A percentile compares a stretch with the other conserved stretches of the same genome.
These are phyloP conservation scores for Clarkia xantiana DNA, from an alignment of 345 rosid species.

Conservation along the genomic window DNA sequence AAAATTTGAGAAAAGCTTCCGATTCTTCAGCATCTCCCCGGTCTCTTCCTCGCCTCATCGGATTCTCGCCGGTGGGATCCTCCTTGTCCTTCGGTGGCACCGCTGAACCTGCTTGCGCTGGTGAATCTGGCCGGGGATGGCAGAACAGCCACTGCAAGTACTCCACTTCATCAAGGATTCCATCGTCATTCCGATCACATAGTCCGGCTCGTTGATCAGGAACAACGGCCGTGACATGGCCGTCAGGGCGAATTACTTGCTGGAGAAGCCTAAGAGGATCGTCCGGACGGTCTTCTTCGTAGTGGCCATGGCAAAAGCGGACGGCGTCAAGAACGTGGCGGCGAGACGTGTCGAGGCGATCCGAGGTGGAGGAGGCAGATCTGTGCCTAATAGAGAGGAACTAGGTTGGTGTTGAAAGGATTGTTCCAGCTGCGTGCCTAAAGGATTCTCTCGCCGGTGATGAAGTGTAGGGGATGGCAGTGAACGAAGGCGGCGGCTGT, in stretches of 20 bases:
- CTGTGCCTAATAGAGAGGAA: no score
- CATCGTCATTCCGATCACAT: constrained; percentile 8
- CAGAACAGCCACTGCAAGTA: constrained; percentile 9
- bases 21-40: background rate
- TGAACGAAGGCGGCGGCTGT: no score
- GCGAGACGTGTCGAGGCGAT: no score
- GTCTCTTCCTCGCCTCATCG: constrained; percentile 2
- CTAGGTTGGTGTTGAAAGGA: no score
- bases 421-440: no score
- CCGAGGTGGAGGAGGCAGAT: no score
- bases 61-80: constrained; percentile 12
- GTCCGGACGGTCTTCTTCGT: constrained; percentile 60
- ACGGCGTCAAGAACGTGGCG: no score
- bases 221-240: constrained; percentile 14
- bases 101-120: constrained; percentile 3
- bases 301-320: constrained; percentile 94
- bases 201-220: background rate
- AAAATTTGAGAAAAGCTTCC: background rate
- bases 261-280: constrained; percentile 59
- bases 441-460: no score
- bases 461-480: no score
- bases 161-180: constrained; percentile 15
- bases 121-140: constrained; percentile 13
- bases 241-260: constrained; percentile 29
- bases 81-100: constrained; percentile 9